Evolutionary conservation across 2,329 filamentous ascomycete genomes (phyloP), one percentile per base, ranked within the genome.

Genomic region (Cladosporium sp.): DNA sequence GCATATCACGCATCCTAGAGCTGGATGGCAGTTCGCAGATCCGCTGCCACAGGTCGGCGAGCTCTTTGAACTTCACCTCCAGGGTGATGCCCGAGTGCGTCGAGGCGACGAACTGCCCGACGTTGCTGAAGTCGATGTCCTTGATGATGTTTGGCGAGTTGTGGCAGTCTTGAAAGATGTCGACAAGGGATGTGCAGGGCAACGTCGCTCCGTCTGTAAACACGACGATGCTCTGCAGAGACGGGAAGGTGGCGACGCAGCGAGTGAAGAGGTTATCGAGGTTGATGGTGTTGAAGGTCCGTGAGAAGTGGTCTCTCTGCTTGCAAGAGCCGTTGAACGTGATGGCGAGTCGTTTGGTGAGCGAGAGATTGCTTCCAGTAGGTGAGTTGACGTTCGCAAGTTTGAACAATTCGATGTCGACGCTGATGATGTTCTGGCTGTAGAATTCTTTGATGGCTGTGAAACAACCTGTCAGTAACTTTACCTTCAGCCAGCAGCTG

Each of bases 361-460:
- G 53, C 53, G 53, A 57, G 18, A 57, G 53, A 23, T 57, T 30
- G 30, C 28, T 36, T 14, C 7, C 53, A 30, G 28, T 18, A 14
- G 53, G 53, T 18, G 30, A 21, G 28, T 13, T 32, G 13, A 57
- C 21, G 10, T 13, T 21, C 5, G 0, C 7, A 25, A 57, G 28
- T 23, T 57, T 36, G 30, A 57, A 36, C 7, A 57, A 6, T n/a
- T 25, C 30, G 21, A 36, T 16, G 57, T 48, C 36, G 34, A 59
- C 8, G 34, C 26, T 28, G 39, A 59, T 59, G 23, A 43, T 21
- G 25, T 59, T 59, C 13, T 28, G 14, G 2, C 32, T 26, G 57
- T 46, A 59, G 34, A 59, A 59, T 5, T 48, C 57, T 30, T 26
- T 30, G 25, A 59, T 59, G 23, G 57, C 57, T 53, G 21, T 3